Conservation (phyloP, 2,329 filamentous ascomycete species). For the Periconia sp. region DNA sequence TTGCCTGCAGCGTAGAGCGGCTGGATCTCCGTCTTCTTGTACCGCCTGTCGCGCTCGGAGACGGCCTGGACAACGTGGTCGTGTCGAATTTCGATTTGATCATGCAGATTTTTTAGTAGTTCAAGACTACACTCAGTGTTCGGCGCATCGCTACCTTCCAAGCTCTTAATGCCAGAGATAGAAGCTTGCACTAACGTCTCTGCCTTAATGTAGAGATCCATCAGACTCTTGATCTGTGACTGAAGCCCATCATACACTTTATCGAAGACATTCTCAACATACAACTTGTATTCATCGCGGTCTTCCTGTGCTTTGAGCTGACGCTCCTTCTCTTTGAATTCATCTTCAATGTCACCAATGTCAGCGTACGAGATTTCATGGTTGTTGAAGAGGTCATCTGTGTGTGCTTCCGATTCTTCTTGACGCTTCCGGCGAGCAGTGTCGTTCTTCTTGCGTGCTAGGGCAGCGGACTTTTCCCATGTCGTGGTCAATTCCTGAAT, state of each 20-base stretch:
- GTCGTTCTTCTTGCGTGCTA: conserved; percentile 54
- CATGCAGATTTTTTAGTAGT: conserved; percentile 50
- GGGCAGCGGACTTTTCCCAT: conserved; percentile 56
- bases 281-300: conserved; percentile 58
- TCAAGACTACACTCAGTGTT: conserved; percentile 37
- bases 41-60: conserved; percentile 60
- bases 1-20: conserved; percentile 60
- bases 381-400: conserved; percentile 61
- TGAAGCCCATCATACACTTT: conserved; percentile 57
- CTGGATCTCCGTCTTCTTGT: conserved; percentile 61
- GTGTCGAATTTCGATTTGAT: conserved; percentile 57
- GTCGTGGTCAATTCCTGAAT: conserved; percentile 30
- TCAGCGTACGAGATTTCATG: conserved; percentile 65
- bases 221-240: conserved; percentile 57
- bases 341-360: conserved; percentile 60
- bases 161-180: conserved; percentile 28
- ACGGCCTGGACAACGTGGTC: conserved; percentile 57
- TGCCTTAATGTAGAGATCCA: conserved; percentile 51
- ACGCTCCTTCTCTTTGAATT: conserved; percentile 60
- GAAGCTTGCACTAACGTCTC: conserved; percentile 32
- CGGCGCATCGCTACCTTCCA: conserved; percentile 21
- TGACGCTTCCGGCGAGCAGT: conserved; percentile 57
- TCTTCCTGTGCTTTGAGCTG: conserved; percentile 60
- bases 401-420: conserved; percentile 58
- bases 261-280: conserved; percentile 58